phyloP scores from a whole-genome alignment of 129 eudicot species.

The Calendula officinalis region DNA sequence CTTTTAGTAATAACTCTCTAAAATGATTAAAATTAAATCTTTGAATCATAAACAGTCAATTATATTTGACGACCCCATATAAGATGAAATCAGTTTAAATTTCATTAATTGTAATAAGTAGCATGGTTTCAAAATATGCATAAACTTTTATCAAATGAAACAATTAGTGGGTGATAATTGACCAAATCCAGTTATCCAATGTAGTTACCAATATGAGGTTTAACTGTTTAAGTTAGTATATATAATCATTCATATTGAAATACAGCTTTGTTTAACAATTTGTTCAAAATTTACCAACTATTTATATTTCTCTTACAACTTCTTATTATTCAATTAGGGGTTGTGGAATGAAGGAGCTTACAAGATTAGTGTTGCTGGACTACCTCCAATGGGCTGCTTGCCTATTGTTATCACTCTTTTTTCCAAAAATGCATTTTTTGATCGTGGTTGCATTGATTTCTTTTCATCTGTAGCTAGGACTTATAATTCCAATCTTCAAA shows the following conservation, averaged over 20 bases:
- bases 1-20: background rate
- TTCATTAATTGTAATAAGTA: too few relatives aligned
- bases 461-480: conserved; percentile 43
- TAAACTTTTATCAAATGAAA: too few relatives aligned
- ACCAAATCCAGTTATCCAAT: too few relatives aligned
- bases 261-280: background rate
- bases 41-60: background rate
- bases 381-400: conserved; percentile 84
- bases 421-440: conserved; percentile 30
- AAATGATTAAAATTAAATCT: background rate
- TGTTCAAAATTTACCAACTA: background rate
- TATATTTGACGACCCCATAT: background rate
- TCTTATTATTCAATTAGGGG: conserved; percentile 28
- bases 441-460: conserved; percentile 55
- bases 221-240: background rate
- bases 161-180: too few relatives aligned
- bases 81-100: background rate
- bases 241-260: background rate
- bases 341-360: conserved; percentile 57
- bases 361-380: conserved; percentile 53
- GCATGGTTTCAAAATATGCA: background rate
- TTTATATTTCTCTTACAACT: background rate
- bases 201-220: too few relatives aligned
- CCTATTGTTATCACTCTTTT: conserved; percentile 67
- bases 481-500: conserved; percentile 48